Evolutionary conservation across 2,329 filamentous ascomycete genomes (phyloP), one percentile per base, ranked within the genome.

Genomic region (Graphium sp.): DNA sequence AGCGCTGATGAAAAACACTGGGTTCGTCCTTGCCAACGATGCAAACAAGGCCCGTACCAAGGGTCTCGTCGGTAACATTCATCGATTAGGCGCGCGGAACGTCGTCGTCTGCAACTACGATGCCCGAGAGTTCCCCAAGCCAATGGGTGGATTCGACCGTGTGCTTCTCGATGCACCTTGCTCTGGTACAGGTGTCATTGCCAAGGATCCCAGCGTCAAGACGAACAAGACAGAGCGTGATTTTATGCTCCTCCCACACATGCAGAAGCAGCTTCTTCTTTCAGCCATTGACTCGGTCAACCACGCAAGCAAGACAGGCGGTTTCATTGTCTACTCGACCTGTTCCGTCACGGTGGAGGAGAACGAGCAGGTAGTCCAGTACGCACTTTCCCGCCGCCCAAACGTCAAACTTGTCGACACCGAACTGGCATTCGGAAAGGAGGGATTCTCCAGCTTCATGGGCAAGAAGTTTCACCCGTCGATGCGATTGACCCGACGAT

Each of bases 161-260:
- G 83, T 98, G 5, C 59, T 95, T 25, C 78, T 95, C 33, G 85
- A 98, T 56, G 85, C 84, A 2, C 89, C 89, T 5, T 95, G 89
- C 58, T 92, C 85, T 4, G 87, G 89, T 41, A 98, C 89, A 1
- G 89, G 89, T 43, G 89, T 98, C 46, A 98, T 98, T 39, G 79
- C 84, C 37, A 98, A 98, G 60, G 89, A 98, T 53, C 72, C 87
- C 18, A 83, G 78, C 38, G 84, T 98, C 41, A 98, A 98, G 66
- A 95, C 87, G 15, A 95, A 94, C 62, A 95, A 95, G 64, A 91
- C 81, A 8, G 83, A 92, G 48, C 77, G 76, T 39, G 89, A 98
- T 52, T 98, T 98, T 60, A 70, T 94, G 52, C 73, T 78, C 45
- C 70, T 98, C 29, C 85, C 89, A 0, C 89, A 98, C 53, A 69